Base-by-base conservation (phyloP, 805 yeast genomes). In the Candida qinlingensis region DNA sequence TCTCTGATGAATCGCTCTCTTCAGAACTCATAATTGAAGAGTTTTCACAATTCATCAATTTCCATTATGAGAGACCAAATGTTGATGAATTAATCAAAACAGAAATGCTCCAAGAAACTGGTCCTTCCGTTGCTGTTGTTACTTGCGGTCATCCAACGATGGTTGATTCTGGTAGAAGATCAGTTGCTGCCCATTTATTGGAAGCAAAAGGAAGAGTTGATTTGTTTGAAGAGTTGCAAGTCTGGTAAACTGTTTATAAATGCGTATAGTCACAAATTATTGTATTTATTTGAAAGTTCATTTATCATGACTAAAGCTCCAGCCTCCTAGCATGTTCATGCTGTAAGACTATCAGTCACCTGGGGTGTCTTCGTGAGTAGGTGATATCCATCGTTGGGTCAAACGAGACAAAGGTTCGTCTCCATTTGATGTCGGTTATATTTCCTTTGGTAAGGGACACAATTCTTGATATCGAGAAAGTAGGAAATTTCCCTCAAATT, bases 151-250 rank as follows among this genome's bases (percentile, higher is more conserved):
- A 83, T 41, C 74, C 79, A 35, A 46, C 62, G 5, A 74, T 82
- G 74, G 81, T 74, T 54, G 90, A 83, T 57, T 72, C 67, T 3
- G 54, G 81, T 26, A 73, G 92, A 59, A 60, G 67, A 3, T 19
- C 50, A 1, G 75, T 81, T 5, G 69, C 75, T 0, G 54, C 68
- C 39, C 61, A 74, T 48, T 60, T 80, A 45, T 65, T 70, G 35
- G 53, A 64, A 28, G 65, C 67, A 46, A 62, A 72, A 11, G 68
- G 74, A 43, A 73, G 86, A 41, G 76, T 86, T 19, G 91, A 84
- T 52, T 82, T 81, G 57, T 82, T 73, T 59, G 96, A 88, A 61
- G 91, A 85, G 59, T 73, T 84, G 42, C 89, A 85, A 66, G 72
- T 76, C 10, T 87, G 96, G 95, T 81, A 60, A 12, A 31, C 34